Base-by-base conservation (phyloP, 805 yeast species). In the Ogataea parapolymorpha region DNA sequence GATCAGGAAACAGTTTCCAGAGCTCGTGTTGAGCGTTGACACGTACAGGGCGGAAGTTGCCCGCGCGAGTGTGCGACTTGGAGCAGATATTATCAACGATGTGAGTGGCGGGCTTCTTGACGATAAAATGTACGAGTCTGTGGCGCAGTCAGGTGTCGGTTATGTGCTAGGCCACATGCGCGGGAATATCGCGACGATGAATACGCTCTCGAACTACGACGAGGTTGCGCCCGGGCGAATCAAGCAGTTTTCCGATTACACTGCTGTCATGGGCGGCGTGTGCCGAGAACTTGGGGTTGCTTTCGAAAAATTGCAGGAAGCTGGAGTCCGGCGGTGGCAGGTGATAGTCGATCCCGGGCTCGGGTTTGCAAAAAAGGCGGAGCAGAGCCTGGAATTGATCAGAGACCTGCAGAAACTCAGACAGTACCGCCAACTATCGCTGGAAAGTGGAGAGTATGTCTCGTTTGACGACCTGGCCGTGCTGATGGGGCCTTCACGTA, bases 21-120 rank as follows among this genome's bases (percentile, higher is more conserved):
- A 44, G 5, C 66, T 78, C 0, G 54, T 85, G 3, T 66, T 93
- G 18, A 86, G 96, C 11, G 70, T 93, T n/a, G 99, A 93, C 59
- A 90, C 99, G 0, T 93, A 82, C 58, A 70, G 95, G 28, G 65
- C 89, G 0, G 53, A 56, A 1, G 95, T 93, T 10, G 98, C 98
- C 0, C 68, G 68, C 36, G 74, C 70, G 31, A 77, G 88, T 0
- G 67, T 93, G 16, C 55, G 58, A 11, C 80, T 79, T 1, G 99
- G 98, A 4, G 96, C 95, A 1, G 90, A 90, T 59, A 85, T 93
- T 23, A 80, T 93, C 55, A 93, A 93, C 63, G 99, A 93, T 59
- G 81, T 93, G 5, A 81, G 90, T 34, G 85, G 84, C 56, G 97
- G 97, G 0, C 53, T 66, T 3, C 77, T 78, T 49, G 97, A 91